These are phyloP conservation scores for Diplodia sapinea DNA, from an alignment of 2,329 filamentous ascomycete species.

Conservation along the genomic window DNA sequence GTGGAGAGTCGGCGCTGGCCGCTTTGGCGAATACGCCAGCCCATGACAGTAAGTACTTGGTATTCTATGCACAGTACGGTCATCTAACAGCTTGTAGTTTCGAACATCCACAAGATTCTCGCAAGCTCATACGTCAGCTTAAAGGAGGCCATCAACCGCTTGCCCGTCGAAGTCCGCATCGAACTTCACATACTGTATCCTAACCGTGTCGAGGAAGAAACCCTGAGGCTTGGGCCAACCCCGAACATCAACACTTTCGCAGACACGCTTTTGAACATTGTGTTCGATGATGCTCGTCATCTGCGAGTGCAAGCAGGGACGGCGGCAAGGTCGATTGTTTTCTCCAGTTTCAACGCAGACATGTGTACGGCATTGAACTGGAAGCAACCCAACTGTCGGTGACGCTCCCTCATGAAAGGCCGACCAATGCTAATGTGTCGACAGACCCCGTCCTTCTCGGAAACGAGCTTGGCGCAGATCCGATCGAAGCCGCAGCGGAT, in stretches of 20 bases:
- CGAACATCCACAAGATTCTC: conserved; percentile 73
- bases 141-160: conserved; percentile 72
- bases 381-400: conserved; percentile 94
- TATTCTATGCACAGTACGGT: too few relatives aligned
- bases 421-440: background rate
- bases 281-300: conserved; percentile 87
- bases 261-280: conserved; percentile 79
- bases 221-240: conserved; percentile 72
- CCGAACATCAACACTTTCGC: conserved; percentile 85
- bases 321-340: conserved; percentile 83
- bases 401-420: too few relatives aligned
- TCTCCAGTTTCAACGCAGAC: conserved; percentile 88
- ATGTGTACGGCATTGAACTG: conserved; percentile 95
- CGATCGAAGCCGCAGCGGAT: conserved; percentile 44
- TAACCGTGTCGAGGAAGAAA: conserved; percentile 72
- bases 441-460: conserved; percentile 88
- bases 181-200: conserved; percentile 94
- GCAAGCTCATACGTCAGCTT: conserved; percentile 80
- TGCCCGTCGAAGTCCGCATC: conserved; percentile 82
- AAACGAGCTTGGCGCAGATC: conserved; percentile 81
- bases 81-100: conserved; percentile 36
- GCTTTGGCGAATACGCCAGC: conserved; percentile 38
- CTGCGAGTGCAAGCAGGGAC: conserved; percentile 67
- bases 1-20: conserved; percentile 38
- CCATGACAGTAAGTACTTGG: conserved; percentile 36